Conservation (phyloP, 1,284 basidiomycete species). For the Acaromyces ingoldii region DNA sequence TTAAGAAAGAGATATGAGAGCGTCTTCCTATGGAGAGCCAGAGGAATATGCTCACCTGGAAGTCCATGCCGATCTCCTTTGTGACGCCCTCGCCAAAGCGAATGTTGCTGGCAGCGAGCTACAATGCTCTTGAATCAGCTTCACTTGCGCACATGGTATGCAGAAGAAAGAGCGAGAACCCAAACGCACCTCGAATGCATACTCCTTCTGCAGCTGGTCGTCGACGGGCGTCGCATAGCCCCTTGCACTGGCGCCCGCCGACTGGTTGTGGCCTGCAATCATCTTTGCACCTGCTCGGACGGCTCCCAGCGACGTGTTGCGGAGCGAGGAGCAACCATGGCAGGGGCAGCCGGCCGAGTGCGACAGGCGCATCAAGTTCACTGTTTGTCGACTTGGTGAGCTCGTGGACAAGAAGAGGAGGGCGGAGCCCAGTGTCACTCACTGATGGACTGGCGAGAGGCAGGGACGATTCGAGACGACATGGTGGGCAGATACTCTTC, state of each 20-base stretch:
- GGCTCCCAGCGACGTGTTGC: slow-evolving; percentile 4
- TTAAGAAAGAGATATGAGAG: not conserved
- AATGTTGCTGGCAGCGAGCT: slow-evolving; percentile 82
- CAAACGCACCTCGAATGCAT: slow-evolving; percentile 80
- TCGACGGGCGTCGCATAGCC: slow-evolving; percentile 73
- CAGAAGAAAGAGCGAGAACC: not conserved
- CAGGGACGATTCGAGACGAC: too few species aligned
- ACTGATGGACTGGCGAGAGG: too few species aligned
- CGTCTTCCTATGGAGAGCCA: slow-evolving; percentile 50
- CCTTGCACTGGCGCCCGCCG: slow-evolving; percentile 23
- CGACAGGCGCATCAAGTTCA: slow-evolving; percentile 41
- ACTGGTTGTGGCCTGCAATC: slow-evolving; percentile 30
- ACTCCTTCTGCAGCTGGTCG: slow-evolving; percentile 68
- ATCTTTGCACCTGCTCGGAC: slow-evolving; percentile 33
- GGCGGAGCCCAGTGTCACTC: too few species aligned
- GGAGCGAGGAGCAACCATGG: slow-evolving; percentile 32
- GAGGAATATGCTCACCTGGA: too few species aligned
- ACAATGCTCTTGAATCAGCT: too few species aligned
- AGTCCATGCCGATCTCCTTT: slow-evolving; percentile 83
- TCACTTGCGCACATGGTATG: not conserved
- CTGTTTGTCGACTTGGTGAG: not conserved
- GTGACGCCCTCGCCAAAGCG: slow-evolving; percentile 51
- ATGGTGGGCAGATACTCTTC: too few species aligned
- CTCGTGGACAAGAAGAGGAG: too few species aligned
- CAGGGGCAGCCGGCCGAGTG: slow-evolving; percentile 39